A percentile compares a stretch with the other conserved stretches of the same genome.
phyloP scores from a whole-genome alignment of 441 rosid species.

The Bruguiera hainesii region DNA sequence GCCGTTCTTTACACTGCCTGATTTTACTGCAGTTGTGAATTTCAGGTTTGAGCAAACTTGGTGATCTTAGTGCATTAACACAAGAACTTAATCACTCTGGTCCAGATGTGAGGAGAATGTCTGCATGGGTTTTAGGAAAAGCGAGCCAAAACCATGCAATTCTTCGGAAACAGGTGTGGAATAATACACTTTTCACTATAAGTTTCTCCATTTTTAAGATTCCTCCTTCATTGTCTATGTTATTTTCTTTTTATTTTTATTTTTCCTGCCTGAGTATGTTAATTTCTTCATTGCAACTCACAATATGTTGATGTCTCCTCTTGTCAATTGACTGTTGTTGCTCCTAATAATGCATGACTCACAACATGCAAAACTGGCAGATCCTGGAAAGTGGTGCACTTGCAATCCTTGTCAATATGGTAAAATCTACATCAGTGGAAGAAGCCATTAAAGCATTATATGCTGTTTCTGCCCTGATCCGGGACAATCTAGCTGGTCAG shows the following conservation, averaged over 20 bases:
- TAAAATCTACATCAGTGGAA: constrained; percentile 52
- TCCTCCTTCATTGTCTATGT: not conserved
- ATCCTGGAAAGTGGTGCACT: constrained; percentile 73
- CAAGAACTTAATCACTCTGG: constrained; percentile 63
- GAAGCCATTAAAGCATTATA: constrained; percentile 87
- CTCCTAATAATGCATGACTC: not conserved
- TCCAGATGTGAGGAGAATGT: constrained; percentile 57
- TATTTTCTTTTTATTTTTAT: not conserved
- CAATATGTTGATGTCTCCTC: not conserved
- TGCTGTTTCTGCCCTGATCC: constrained; percentile 79
- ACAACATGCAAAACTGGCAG: constrained; percentile 30
- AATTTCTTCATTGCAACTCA: not conserved
- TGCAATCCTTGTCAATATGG: constrained; percentile 58
- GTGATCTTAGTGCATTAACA: constrained; percentile 58
- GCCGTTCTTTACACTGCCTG: not conserved
- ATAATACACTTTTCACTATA: not conserved
- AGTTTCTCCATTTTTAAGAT: constrained; percentile 2
- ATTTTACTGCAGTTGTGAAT: constrained; percentile 15
- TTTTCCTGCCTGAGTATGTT: no score
- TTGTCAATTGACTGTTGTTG: not conserved
- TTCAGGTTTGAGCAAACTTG: constrained; percentile 76
- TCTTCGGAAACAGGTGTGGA: constrained; percentile 65
- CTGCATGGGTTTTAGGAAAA: constrained; percentile 94
- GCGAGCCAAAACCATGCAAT: constrained; percentile 83
- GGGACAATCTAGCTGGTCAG: constrained; percentile 69